Percentiles rank a stretch among this genome's conserved stretches.
Evolutionary conservation across 2,329 filamentous ascomycete genomes (phyloP).

Genomic region (Lasiodiplodia hormozganensis): DNA sequence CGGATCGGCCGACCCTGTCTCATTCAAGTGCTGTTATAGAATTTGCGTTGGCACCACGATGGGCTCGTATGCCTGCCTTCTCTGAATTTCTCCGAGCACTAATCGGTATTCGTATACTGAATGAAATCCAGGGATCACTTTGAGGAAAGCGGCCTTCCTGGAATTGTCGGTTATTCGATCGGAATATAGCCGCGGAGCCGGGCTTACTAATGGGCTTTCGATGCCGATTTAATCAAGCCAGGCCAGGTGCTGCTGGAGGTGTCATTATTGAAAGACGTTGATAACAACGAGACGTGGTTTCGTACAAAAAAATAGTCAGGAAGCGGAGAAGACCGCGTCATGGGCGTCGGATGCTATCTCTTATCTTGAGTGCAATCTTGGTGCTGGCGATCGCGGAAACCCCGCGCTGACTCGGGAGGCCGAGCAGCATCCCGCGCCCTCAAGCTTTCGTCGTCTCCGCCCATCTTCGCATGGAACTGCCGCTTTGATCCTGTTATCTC

Average conservation of each 20-base stretch:
- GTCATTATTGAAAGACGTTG: background rate
- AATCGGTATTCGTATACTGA: too few relatives aligned
- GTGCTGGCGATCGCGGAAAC: background rate
- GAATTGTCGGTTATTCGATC: too few relatives aligned
- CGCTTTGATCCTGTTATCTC: slow-evolving; percentile 11
- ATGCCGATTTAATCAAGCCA: background rate
- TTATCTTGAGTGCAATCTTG: background rate
- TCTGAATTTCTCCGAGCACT: too few relatives aligned
- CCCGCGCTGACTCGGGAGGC: slow-evolving; percentile 9
- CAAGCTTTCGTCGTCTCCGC: slow-evolving; percentile 6
- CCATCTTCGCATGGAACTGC: slow-evolving; percentile 10
- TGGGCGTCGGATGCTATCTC: background rate
- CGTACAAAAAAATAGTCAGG: background rate
- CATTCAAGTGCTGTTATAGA: too few relatives aligned
- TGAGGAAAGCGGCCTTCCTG: too few relatives aligned
- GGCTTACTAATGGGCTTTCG: too few relatives aligned
- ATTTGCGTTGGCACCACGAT: too few relatives aligned
- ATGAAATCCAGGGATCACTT: too few relatives aligned
- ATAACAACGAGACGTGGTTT: background rate
- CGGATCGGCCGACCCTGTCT: too few relatives aligned
- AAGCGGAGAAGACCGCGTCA: background rate
- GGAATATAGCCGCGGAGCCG: too few relatives aligned
- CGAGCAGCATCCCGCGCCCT: background rate
- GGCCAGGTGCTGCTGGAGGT: background rate
- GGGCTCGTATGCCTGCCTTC: too few relatives aligned